Base-by-base conservation (phyloP, 306 rosid species). In the Dalbergia cochinchinensis region DNA sequence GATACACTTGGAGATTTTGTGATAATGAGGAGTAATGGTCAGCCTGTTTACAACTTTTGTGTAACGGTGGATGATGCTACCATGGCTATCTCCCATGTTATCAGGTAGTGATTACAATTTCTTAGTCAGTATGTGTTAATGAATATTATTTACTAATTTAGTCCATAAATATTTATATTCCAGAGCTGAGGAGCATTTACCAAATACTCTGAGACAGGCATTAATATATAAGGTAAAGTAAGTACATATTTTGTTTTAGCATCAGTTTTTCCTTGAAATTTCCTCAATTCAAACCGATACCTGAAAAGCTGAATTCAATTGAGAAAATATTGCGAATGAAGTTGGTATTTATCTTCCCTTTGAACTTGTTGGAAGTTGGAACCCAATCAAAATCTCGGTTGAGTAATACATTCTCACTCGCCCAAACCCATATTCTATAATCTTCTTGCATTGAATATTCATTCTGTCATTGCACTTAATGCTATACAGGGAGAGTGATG, bases 11-110 rank as follows among this genome's bases (percentile, higher is more conserved):
- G 98, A 85, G 97, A 94, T 90, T 94, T 94, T 89, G 99, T 95
- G 58, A 85, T 95, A 45, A 93, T 95, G 99, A 89, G 99, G 86
- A 95, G 99, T 87, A 95, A 95, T 68, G 99, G 99, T 70, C 98
- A 91, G 65, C 99, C 97, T 13, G 97, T 95, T 79, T 95, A 95
- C 86, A 95, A 95, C 85, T 95, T 95, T 80, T 95, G 98, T 74
- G 99, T 95, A 74, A 93, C 99, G 1, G 96, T 93, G 50, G 99
- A 95, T 87, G 99, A 95, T 90, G 99, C 98, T n/a, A 89, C 93
- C 85, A 93, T 95, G 99, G 94, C 97, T 65, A 95, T 95, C 82
- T 95, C 99, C 73, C 99, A 95, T 80, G 98, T 95, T 70, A 91
- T 95, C 66, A 90, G 99, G 99, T 95, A 89, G 75, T 66, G 58